Conservation (phyloP, 192 early-diverging fungal species). For the Rhizoclosmatium globosum region DNA sequence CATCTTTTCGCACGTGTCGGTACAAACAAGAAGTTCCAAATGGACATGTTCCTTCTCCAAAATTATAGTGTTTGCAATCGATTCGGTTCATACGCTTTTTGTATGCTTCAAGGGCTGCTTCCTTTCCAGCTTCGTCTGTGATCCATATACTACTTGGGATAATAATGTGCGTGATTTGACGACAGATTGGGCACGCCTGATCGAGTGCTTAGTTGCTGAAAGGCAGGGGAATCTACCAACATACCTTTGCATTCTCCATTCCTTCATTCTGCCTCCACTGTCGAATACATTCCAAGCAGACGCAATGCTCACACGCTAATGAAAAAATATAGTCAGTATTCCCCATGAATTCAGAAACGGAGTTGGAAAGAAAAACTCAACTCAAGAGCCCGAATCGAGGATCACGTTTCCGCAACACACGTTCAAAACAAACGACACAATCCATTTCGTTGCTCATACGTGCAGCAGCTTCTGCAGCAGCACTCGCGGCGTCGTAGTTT, state of each 20-base stretch:
- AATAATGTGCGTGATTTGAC: conserved; percentile 54
- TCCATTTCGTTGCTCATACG: conserved; percentile 49
- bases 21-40: conserved; percentile 63
- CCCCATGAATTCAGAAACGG: background rate
- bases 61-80: conserved; percentile 59
- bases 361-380: conserved; percentile 34
- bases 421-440: conserved; percentile 62
- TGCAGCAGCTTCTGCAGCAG: background rate
- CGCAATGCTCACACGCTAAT: conserved; percentile 60
- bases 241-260: conserved; percentile 57
- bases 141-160: conserved; percentile 57
- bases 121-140: conserved; percentile 41
- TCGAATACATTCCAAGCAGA: conserved; percentile 58
- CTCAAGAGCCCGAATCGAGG: conserved; percentile 59
- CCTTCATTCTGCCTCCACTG: conserved; percentile 56
- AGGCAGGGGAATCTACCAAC: background rate
- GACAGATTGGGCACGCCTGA: conserved; percentile 63
- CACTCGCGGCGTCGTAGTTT: background rate
- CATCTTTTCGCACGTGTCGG: conserved; percentile 53
- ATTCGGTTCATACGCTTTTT: conserved; percentile 49
- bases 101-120: conserved; percentile 53
- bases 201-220: background rate
- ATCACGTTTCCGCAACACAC: conserved; percentile 50
- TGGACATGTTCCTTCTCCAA: conserved; percentile 58
- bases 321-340: background rate